phyloP scores from a whole-genome alignment of 2,329 filamentous ascomycete species.

The Hawksworthiomyces lignivorus region DNA sequence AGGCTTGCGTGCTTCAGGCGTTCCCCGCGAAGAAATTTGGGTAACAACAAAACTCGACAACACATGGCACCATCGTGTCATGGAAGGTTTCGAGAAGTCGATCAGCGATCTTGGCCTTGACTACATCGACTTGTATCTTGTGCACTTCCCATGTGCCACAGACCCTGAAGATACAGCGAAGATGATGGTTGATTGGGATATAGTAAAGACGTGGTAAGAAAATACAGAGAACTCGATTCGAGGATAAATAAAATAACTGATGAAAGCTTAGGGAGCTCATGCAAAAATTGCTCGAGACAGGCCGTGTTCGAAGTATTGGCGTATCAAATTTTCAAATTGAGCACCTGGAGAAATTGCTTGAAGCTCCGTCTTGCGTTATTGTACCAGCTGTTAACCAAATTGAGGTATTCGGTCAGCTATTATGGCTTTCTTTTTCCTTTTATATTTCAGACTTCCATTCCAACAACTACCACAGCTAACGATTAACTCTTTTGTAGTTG shows the following conservation, averaged over 20 bases:
- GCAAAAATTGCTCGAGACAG: conserved; percentile 11
- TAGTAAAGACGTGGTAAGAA: conserved; percentile 11
- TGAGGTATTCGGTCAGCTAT: conserved; percentile 32
- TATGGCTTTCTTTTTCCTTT: too few relatives aligned
- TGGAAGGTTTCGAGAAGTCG: conserved; percentile 9
- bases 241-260: too few relatives aligned
- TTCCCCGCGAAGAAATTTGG: conserved; percentile 14
- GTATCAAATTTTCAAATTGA: conserved; percentile 12
- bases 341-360: conserved; percentile 32
- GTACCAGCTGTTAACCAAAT: conserved; percentile 53
- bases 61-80: conserved; percentile 11
- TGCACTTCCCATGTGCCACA: conserved; percentile 11
- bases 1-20: conserved; percentile 11
- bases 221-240: too few relatives aligned
- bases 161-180: conserved; percentile 7
- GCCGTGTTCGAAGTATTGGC: conserved; percentile 12
- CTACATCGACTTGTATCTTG: conserved; percentile 14
- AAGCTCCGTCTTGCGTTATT: conserved; percentile 30
- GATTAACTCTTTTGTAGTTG: not conserved
- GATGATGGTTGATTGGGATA: conserved; percentile 5
- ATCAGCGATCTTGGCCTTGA: conserved; percentile 5
- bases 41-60: conserved; percentile 16
- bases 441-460: too few relatives aligned
- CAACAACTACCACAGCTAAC: too few relatives aligned
- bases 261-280: conserved; percentile 4